Evolutionary conservation across 805 yeast genomes (phyloP), one percentile per base, ranked within the genome.

Genomic region (Candida broadrunensis): DNA sequence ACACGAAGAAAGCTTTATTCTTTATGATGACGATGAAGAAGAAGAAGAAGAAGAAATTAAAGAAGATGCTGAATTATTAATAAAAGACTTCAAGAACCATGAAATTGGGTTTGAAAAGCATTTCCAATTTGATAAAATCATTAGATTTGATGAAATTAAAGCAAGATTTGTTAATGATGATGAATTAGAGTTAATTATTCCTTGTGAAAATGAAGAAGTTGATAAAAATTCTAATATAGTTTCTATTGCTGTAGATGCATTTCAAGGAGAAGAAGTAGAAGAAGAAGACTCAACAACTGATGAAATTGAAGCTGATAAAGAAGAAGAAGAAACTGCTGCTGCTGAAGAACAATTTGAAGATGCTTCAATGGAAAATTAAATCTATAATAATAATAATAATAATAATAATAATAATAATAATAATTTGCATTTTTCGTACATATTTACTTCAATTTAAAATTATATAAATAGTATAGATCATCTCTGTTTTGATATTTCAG

Each of bases 21-120:
- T 20, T 18, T 15, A 36, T 20, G 34, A 33, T 15, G 37, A 25
- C 33, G 39, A 40, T 36, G 44, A 48, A 20, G 47, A 45, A 33
- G 43, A 38, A 14, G 55, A 49, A 29, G 73, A 67, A 19, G 71
- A 65, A 51, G 74, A 69, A 51, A 49, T 70, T 17, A 47, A 52
- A 47, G 74, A 70, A 48, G 75, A 70, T 36, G 65, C 71, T 12
- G 50, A 58, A 46, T 45, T 54, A 21, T 57, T 70, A 36, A 70
- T 68, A 39, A 52, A 57, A 46, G 72, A 68, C 26, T 69, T 56
- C 52, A 48, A 54, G 37, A 63, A 68, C 42, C 66, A 66, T 37
- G 73, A 67, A 53, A 61, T 70, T 37, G 56, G 54, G 39, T 70
- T 70, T 45, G 73, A 68, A 50, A 70, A 70, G 54, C 67, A 64